These are phyloP conservation scores for Schwanniomyces sp. DNA, from an alignment of 805 yeast genomes.

Conservation along the genomic window DNA sequence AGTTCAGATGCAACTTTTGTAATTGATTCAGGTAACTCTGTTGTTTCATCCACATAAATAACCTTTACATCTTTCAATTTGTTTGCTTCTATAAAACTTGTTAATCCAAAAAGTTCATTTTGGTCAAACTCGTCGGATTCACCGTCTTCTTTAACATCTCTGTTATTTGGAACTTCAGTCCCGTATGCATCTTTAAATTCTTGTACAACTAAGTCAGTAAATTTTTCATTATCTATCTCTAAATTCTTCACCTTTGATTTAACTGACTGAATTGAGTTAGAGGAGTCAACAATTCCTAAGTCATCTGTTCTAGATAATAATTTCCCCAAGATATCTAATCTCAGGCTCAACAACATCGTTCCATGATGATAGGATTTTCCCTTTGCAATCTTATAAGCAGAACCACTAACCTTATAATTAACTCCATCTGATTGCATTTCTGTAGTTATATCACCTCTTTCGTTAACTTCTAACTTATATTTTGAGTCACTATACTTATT, in stretches of 20 bases:
- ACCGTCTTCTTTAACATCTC: constrained; percentile 1
- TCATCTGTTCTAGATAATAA: constrained; percentile 51
- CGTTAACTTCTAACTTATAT: constrained; percentile 51
- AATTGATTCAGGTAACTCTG: constrained; percentile 40
- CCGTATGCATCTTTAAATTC: constrained; percentile 41
- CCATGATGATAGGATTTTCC: constrained; percentile 94
- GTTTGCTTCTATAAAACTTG: constrained; percentile 25
- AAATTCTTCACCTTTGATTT: constrained; percentile 77
- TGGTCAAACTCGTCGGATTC: constrained; percentile 22
- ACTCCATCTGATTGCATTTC: constrained; percentile 18
- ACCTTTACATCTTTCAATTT: constrained; percentile 10
- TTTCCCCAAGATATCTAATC: constrained; percentile 57
- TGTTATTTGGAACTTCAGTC: neutral
- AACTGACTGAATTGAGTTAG: constrained; percentile 70
- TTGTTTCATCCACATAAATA: constrained; percentile 21
- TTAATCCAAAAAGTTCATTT: constrained; percentile 32
- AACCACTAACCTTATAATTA: constrained; percentile 75
- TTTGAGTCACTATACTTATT: constrained; percentile 14
- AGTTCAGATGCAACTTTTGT: constrained; percentile 40
- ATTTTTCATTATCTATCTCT: constrained; percentile 41
- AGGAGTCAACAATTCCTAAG: constrained; percentile 43
- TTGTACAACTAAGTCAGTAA: constrained; percentile 43
- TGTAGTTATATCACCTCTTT: constrained; percentile 77
- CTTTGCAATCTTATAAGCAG: constrained; percentile 83
- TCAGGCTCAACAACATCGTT: constrained; percentile 79